Conservation (phyloP, 805 yeast species). For the Candida yuanshanica region DNA sequence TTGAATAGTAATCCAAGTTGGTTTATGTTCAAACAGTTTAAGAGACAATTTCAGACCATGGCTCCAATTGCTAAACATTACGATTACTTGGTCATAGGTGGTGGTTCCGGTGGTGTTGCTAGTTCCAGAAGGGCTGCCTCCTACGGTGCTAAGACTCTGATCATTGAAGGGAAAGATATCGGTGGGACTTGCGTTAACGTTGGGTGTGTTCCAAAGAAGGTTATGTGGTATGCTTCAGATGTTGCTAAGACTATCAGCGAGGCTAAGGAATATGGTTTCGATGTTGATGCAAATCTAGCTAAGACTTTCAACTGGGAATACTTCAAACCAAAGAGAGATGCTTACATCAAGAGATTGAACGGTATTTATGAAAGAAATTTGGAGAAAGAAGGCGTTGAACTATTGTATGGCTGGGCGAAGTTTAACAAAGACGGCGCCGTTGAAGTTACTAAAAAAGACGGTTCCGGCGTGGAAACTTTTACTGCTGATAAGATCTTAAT, state of each 20-base stretch:
- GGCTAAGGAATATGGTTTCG: constrained; percentile 81
- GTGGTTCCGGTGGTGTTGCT: constrained; percentile 99
- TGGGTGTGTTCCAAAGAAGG: constrained; percentile 98
- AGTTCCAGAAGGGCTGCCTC: constrained; percentile 94
- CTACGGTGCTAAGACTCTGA: constrained; percentile 81
- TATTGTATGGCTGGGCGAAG: constrained; percentile 78
- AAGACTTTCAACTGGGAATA: constrained; percentile 74
- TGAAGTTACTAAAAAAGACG: constrained; percentile 69
- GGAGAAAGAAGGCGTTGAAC: constrained; percentile 84
- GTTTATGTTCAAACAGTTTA: constrained; percentile 8
- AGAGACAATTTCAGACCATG: constrained; percentile 34
- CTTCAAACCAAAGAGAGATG: constrained; percentile 86
- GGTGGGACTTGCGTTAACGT: constrained; percentile 99
- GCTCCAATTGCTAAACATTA: constrained; percentile 58
- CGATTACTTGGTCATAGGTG: constrained; percentile 94
- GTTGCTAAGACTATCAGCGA: constrained; percentile 69
- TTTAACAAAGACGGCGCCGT: constrained; percentile 68
- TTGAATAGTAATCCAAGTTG: neutral
- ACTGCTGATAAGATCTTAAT: constrained; percentile 80
- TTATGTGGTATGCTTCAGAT: constrained; percentile 98
- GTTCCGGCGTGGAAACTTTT: constrained; percentile 44
- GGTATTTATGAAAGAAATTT: constrained; percentile 91
- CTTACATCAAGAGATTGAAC: constrained; percentile 79
- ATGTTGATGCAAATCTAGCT: constrained; percentile 45
- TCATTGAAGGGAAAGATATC: constrained; percentile 74